Evolutionary conservation across 2,329 filamentous ascomycete species (phyloP).

Genomic region (Fusarium sp.): DNA sequence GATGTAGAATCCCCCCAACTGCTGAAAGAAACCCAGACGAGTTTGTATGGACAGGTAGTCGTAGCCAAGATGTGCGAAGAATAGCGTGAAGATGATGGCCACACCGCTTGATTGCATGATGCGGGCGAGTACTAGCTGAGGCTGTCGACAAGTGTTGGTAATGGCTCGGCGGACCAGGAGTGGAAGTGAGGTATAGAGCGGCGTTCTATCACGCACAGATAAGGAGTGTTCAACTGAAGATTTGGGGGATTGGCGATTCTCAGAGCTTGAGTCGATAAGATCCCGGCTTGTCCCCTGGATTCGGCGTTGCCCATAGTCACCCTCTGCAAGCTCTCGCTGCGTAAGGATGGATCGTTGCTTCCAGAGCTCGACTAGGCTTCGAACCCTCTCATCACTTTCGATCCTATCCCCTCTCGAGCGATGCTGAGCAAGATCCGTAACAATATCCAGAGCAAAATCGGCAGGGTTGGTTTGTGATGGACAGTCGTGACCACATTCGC

Average conservation of each 20-base stretch:
- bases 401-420: slow-evolving; percentile 65
- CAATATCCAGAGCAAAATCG: slow-evolving; percentile 81
- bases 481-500: slow-evolving; percentile 69
- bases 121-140: slow-evolving; percentile 71
- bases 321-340: neutral
- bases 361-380: slow-evolving; percentile 72
- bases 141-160: slow-evolving; percentile 77
- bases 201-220: slow-evolving; percentile 66
- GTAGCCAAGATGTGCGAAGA: slow-evolving; percentile 77
- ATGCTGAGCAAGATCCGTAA: slow-evolving; percentile 79
- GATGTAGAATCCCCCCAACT: slow-evolving; percentile 78
- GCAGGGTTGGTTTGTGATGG: slow-evolving; percentile 79
- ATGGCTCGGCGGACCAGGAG: slow-evolving; percentile 74
- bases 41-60: slow-evolving; percentile 79
- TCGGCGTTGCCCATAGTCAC: neutral
- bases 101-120: slow-evolving; percentile 75
- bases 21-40: slow-evolving; percentile 78
- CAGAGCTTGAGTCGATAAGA: neutral
- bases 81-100: slow-evolving; percentile 71
- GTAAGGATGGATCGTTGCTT: neutral
- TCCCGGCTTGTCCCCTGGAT: too few relatives aligned
- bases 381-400: slow-evolving; percentile 71
- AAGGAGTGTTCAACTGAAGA: slow-evolving; percentile 76
- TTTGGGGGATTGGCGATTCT: slow-evolving; percentile 58
- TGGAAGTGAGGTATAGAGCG: slow-evolving; percentile 73